A percentile compares a stretch with the other conserved stretches of the same genome.
Conservation (phyloP, 148 eudicot species). For the Persicaria tinctoria region DNA sequence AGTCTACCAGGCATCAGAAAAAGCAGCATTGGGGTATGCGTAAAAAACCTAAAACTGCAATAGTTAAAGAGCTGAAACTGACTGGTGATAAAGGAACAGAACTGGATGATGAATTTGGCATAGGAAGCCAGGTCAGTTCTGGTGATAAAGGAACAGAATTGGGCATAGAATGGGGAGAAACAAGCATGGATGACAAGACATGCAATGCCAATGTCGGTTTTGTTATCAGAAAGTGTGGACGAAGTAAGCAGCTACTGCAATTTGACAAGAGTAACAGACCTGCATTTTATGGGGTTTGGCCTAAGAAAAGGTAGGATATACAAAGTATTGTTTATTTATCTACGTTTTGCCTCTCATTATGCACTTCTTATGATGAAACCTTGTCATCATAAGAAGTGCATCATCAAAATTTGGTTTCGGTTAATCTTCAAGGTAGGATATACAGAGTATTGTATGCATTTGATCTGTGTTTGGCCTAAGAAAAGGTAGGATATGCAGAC, state of each 20-base stretch:
- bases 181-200: constrained; percentile 20
- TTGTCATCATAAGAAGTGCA: not conserved
- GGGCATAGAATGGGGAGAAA: constrained; percentile 50
- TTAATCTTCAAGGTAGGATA: too few species aligned
- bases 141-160: constrained; percentile 28
- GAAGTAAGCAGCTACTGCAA: constrained; percentile 67
- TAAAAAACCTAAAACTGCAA: constrained; percentile 52
- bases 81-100: constrained; percentile 30
- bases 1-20: constrained; percentile 34
- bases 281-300: constrained; percentile 94
- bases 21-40: constrained; percentile 73
- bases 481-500: constrained; percentile 44
- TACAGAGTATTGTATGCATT: constrained; percentile 32
- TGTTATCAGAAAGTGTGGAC: constrained; percentile 20
- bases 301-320: constrained; percentile 56
- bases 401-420: too few species aligned
- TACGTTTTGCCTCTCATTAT: not conserved
- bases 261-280: constrained; percentile 90
- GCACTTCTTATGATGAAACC: not conserved
- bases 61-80: constrained; percentile 69
- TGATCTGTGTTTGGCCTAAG: constrained; percentile 82
- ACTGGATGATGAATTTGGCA: constrained; percentile 44
- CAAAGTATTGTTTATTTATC: not conserved
- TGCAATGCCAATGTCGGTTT: constrained; percentile 25
- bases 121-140: constrained; percentile 41